A percentile compares a stretch with the other conserved stretches of the same genome.
Conservation (phyloP, 2,329 filamentous ascomycete species). For the Paraconiothyrium sp. region DNA sequence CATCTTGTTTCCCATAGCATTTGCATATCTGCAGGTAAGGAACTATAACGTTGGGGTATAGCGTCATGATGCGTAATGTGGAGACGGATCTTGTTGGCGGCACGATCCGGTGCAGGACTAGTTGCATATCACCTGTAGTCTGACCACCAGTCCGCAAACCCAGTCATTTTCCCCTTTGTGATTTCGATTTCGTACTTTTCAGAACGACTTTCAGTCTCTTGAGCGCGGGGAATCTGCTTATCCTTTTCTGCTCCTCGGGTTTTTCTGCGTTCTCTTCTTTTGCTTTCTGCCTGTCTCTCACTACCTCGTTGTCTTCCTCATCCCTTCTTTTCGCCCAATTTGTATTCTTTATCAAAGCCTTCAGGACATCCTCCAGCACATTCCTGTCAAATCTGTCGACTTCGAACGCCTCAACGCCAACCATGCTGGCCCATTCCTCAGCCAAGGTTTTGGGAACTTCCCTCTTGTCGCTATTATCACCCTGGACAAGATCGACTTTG, state of each 20-base stretch:
- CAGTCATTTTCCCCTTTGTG: neutral
- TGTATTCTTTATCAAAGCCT: slow-evolving; percentile 19
- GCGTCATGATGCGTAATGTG: no score
- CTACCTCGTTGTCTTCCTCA: slow-evolving; percentile 3
- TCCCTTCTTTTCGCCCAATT: slow-evolving; percentile 17
- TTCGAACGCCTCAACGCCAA: slow-evolving; percentile 22
- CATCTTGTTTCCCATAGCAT: no score
- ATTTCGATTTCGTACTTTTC: neutral
- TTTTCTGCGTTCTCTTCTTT: neutral
- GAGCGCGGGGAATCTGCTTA: neutral
- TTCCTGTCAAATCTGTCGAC: slow-evolving; percentile 15
- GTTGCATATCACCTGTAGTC: no score
- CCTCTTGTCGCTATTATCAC: slow-evolving; percentile 9
- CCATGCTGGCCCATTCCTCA: slow-evolving; percentile 22
- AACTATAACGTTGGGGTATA: no score
- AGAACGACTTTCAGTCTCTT: neutral
- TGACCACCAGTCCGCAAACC: no score
- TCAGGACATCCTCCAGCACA: slow-evolving; percentile 17
- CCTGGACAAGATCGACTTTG: slow-evolving; percentile 23
- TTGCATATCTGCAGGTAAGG: no score
- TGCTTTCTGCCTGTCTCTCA: neutral
- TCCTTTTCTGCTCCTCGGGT: neutral
- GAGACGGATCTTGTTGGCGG: no score
- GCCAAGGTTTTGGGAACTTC: slow-evolving; percentile 21
- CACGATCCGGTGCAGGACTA: no score